Evolutionary conservation across 177 flowering plant species (phyloP).

Genomic region (Vitis hybrid): DNA sequence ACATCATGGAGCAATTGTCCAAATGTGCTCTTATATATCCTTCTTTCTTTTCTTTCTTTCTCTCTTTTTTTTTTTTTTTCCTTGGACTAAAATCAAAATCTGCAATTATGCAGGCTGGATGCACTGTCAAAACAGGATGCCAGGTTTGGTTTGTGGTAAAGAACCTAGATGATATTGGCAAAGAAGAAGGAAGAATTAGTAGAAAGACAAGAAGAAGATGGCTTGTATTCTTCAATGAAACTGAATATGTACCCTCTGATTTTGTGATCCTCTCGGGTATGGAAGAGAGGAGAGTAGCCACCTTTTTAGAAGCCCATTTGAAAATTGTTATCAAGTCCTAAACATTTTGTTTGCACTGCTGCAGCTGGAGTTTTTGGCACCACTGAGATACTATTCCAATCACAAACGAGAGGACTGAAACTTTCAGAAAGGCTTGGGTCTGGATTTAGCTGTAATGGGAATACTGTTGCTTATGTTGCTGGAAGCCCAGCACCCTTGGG

Average conservation of each 20-base stretch:
- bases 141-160: slow-evolving; percentile 42
- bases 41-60: not conserved
- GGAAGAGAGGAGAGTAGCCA: not conserved
- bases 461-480: slow-evolving; percentile 48
- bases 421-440: slow-evolving; percentile 52
- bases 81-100: not conserved
- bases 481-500: slow-evolving; percentile 55
- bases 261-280: slow-evolving; percentile 63
- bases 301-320: too few relatives aligned
- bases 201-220: slow-evolving; percentile 45
- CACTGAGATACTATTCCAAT: slow-evolving; percentile 46
- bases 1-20: not conserved
- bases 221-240: slow-evolving; percentile 51
- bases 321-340: not conserved
- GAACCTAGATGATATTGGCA: slow-evolving; percentile 18
- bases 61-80: not conserved
- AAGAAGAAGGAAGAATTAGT: slow-evolving; percentile 10
- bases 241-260: slow-evolving; percentile 43
- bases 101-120: slow-evolving; percentile 49
- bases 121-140: slow-evolving; percentile 50
- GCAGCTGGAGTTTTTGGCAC: slow-evolving; percentile 72
- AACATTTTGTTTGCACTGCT: not conserved
- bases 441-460: slow-evolving; percentile 60
- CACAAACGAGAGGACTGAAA: slow-evolving; percentile 51
- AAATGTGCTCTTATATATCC: not conserved